These are phyloP conservation scores for Agrocybe praecox DNA, from an alignment of 768 basidiomycete genomes.

Conservation along the genomic window DNA sequence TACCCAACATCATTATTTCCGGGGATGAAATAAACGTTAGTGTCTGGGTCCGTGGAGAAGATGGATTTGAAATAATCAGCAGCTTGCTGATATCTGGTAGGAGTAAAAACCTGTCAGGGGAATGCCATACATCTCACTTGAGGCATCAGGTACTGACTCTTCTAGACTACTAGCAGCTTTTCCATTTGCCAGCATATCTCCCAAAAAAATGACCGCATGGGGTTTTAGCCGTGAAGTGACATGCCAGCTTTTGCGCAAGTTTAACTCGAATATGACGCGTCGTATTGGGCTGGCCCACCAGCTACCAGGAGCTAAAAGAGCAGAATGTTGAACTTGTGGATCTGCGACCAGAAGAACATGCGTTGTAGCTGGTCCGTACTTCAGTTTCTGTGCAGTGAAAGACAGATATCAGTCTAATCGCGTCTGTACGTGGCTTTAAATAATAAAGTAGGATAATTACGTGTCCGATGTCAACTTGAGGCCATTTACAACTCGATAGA, in stretches of 20 bases:
- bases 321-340: constrained; percentile 57
- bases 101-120: background rate
- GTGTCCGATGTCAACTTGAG: constrained; percentile 34
- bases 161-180: constrained; percentile 49
- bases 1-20: constrained; percentile 86
- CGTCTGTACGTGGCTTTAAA: background rate
- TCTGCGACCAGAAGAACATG: constrained; percentile 74
- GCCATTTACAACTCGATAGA: constrained; percentile 64
- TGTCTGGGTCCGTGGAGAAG: constrained; percentile 46
- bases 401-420: background rate
- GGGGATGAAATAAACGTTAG: constrained; percentile 59
- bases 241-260: constrained; percentile 73
- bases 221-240: constrained; percentile 58
- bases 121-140: background rate
- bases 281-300: constrained; percentile 44
- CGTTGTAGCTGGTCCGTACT: constrained; percentile 29
- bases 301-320: constrained; percentile 33
- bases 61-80: constrained; percentile 61
- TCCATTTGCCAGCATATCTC: constrained; percentile 75
- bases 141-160: constrained; percentile 33
- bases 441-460: constrained; percentile 14
- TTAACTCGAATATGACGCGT: constrained; percentile 53
- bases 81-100: constrained; percentile 61
- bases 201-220: constrained; percentile 71
- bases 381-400: constrained; percentile 2